Evolutionary conservation across 352 stramenopile species (phyloP).

Genomic region (Phytophthora ohioensis): DNA sequence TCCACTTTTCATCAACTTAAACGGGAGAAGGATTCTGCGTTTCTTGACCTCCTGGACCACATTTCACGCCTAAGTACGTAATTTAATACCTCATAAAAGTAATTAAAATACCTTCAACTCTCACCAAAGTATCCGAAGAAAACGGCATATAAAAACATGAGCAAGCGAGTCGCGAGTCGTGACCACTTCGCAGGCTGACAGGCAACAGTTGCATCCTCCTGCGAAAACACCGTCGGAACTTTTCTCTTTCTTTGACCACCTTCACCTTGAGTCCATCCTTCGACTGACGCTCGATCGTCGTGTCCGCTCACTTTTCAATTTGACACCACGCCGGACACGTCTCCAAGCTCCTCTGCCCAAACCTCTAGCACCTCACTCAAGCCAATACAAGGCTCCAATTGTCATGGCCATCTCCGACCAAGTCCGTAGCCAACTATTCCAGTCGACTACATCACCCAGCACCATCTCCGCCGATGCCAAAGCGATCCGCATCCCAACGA

Average conservation of each 20-base stretch:
- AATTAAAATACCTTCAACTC: background rate
- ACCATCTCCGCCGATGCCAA: constrained; percentile 6
- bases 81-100: background rate
- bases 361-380: background rate
- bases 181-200: background rate
- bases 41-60: background rate
- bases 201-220: background rate
- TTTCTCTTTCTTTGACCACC: background rate
- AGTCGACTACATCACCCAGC: constrained; percentile 21
- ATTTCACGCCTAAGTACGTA: background rate
- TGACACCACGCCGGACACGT: constrained; percentile 24
- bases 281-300: background rate
- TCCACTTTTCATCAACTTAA: constrained; percentile 22
- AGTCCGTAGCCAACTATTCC: constrained; percentile 45
- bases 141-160: background rate
- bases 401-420: constrained; percentile 50
- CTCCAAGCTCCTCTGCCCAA: background rate
- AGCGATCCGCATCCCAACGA: constrained; percentile 45
- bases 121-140: constrained; percentile 16
- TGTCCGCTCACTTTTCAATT: constrained; percentile 33
- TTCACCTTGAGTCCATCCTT: constrained; percentile 10
- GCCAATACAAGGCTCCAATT: background rate
- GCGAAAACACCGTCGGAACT: constrained; percentile 25
- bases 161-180: constrained; percentile 22
- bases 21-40: constrained; percentile 10